phyloP scores from a whole-genome alignment of 768 basidiomycete species.

The Clitopilus passeckerianus region DNA sequence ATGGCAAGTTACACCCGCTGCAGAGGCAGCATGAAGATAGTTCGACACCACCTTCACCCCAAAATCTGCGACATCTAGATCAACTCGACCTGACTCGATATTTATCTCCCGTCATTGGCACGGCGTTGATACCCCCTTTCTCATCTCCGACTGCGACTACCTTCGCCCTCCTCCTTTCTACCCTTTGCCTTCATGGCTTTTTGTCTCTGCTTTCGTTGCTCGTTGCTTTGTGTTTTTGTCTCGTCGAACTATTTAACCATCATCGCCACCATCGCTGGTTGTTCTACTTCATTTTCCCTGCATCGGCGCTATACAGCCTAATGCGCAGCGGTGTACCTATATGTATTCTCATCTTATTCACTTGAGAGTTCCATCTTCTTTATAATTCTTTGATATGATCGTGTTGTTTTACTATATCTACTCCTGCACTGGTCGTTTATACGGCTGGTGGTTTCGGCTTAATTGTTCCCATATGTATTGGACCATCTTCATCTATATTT shows the following conservation, averaged over 20 bases:
- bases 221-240: background rate
- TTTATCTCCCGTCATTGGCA: background rate
- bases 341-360: background rate
- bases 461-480: background rate
- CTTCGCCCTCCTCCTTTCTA: background rate
- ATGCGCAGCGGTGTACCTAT: constrained; percentile 1
- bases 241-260: background rate
- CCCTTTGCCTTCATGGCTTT: background rate
- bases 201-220: background rate
- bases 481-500: background rate
- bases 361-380: background rate
- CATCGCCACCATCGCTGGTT: background rate
- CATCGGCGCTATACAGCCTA: background rate
- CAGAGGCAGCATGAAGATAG: background rate
- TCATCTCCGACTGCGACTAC: background rate
- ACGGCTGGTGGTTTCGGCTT: background rate
- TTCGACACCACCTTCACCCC: background rate
- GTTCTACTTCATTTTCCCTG: background rate
- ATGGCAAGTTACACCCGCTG: background rate
- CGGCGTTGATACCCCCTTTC: background rate
- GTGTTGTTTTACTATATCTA: constrained; percentile 1
- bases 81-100: background rate
- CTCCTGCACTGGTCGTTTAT: background rate
- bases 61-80: background rate
- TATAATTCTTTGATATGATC: constrained; percentile 1